Percentiles rank a stretch among this genome's conserved stretches.
phyloP scores from a whole-genome alignment of 2,329 filamentous ascomycete species.

The Cryphonectria radicalis region DNA sequence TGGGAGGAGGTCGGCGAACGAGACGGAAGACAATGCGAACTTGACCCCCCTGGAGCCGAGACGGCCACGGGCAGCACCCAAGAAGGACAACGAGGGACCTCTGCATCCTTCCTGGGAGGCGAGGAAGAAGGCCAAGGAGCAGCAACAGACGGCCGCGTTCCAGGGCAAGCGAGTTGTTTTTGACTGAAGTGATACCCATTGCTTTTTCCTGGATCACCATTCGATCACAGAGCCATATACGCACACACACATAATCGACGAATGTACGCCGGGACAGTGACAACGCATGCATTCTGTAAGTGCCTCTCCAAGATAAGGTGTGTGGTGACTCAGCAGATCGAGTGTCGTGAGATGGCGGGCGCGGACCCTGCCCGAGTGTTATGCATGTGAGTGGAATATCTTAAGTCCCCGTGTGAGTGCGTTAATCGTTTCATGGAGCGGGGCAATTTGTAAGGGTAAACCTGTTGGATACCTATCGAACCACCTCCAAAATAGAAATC shows the following conservation, averaged over 20 bases:
- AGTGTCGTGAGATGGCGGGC: background rate
- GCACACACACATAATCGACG: background rate
- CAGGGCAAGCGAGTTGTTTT: slow-evolving; percentile 63
- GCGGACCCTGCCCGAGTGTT: background rate
- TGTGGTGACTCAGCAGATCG: background rate
- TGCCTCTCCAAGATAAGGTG: too few relatives aligned
- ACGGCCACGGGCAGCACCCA: slow-evolving; percentile 14
- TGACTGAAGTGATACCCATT: slow-evolving; percentile 45
- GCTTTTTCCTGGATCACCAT: background rate
- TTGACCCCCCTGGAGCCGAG: slow-evolving; percentile 12
- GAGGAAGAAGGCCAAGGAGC: slow-evolving; percentile 64
- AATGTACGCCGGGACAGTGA: background rate
- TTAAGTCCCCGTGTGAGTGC: background rate
- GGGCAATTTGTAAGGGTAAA: background rate
- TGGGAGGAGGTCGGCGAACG: slow-evolving; percentile 31
- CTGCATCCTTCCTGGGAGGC: slow-evolving; percentile 71
- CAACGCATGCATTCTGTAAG: background rate
- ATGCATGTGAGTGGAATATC: background rate
- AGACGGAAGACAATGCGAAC: slow-evolving; percentile 8
- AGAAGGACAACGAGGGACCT: slow-evolving; percentile 40
- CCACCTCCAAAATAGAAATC: too few relatives aligned
- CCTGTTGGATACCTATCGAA: background rate
- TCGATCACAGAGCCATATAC: background rate
- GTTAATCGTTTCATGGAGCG: background rate
- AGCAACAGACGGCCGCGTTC: slow-evolving; percentile 56